Evolutionary conservation across 1,139 yeast genomes (phyloP).

Genomic region (Wickerhamomyces sp.): DNA sequence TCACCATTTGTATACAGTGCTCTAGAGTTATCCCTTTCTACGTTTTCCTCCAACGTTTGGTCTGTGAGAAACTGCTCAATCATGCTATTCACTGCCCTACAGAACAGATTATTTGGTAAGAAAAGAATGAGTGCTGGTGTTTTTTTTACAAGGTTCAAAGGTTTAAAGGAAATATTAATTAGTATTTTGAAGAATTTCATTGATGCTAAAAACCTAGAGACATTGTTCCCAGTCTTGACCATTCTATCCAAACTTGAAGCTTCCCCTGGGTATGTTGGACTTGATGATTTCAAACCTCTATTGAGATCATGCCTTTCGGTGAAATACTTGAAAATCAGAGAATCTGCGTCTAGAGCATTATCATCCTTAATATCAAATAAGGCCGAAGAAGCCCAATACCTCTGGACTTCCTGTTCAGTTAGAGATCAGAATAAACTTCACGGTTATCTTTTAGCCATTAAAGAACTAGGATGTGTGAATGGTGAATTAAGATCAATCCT

Average conservation of each 20-base stretch:
- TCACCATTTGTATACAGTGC: conserved; percentile 50
- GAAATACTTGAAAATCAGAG: conserved; percentile 76
- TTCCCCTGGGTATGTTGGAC: conserved; percentile 46
- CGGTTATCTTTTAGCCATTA: conserved; percentile 50
- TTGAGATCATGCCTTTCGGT: conserved; percentile 45
- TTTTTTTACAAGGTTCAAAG: conserved; percentile 61
- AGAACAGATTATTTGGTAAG: conserved; percentile 73
- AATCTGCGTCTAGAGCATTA: conserved; percentile 73
- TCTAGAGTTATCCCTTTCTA: conserved; percentile 51
- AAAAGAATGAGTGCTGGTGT: conserved; percentile 51
- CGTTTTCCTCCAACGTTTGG: conserved; percentile 71
- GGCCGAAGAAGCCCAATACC: conserved; percentile 21
- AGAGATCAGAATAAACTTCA: conserved; percentile 45
- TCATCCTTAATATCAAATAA: conserved; percentile 42
- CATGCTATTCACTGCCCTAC: conserved; percentile 84
- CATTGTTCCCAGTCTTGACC: conserved; percentile 70
- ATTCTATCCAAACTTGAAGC: conserved; percentile 65
- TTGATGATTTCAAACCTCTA: conserved; percentile 44
- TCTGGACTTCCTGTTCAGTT: conserved; percentile 13
- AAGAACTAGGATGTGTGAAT: conserved; percentile 23
- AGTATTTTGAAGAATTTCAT: conserved; percentile 39
- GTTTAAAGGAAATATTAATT: conserved; percentile 45
- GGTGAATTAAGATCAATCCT: conserved; percentile 14
- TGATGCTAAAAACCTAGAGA: conserved; percentile 37
- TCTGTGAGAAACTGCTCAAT: conserved; percentile 87